A percentile compares a stretch with the other conserved stretches of the same genome.
phyloP scores from a whole-genome alignment of 768 basidiomycete genomes.

The Tylopilus felleus region DNA sequence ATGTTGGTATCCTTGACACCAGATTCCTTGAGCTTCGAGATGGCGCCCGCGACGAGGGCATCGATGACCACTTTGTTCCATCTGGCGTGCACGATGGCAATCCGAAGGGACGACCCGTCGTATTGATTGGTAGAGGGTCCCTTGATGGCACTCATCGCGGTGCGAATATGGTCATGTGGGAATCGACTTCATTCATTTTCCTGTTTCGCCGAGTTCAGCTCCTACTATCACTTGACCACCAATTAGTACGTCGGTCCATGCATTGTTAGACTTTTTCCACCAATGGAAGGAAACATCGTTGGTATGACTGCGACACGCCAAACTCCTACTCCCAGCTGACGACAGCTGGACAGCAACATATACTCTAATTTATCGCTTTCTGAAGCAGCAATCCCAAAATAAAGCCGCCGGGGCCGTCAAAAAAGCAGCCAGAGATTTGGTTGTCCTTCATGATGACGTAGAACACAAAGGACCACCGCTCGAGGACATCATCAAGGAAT shows the following conservation, averaged over 20 bases:
- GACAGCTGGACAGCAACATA: slow-evolving; percentile 55
- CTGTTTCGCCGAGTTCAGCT: neutral
- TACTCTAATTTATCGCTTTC: slow-evolving; percentile 71
- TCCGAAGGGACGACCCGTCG: slow-evolving; percentile 78
- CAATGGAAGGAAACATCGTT: slow-evolving; percentile 51
- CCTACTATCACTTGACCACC: no score
- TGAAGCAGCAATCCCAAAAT: slow-evolving; percentile 57
- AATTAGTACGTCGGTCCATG: neutral
- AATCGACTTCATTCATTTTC: neutral
- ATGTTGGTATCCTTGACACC: slow-evolving; percentile 93
- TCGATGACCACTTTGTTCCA: slow-evolving; percentile 93
- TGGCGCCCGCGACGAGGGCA: slow-evolving; percentile 75
- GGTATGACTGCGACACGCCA: slow-evolving; percentile 36
- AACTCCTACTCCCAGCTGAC: slow-evolving; percentile 11
- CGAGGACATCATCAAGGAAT: slow-evolving; percentile 63
- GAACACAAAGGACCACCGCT: slow-evolving; percentile 49
- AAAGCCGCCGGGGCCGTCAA: slow-evolving; percentile 74
- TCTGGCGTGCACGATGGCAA: slow-evolving; percentile 92
- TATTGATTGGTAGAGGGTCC: slow-evolving; percentile 59
- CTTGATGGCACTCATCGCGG: slow-evolving; percentile 57
- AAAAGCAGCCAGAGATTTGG: slow-evolving; percentile 63
- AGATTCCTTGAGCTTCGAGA: slow-evolving; percentile 73
- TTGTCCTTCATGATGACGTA: slow-evolving; percentile 56
- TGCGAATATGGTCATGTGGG: slow-evolving; percentile 11
- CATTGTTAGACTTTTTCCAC: neutral